Evolutionary conservation across 1,284 basidiomycete genomes (phyloP).

Genomic region (Hortiboletus rubellus): DNA sequence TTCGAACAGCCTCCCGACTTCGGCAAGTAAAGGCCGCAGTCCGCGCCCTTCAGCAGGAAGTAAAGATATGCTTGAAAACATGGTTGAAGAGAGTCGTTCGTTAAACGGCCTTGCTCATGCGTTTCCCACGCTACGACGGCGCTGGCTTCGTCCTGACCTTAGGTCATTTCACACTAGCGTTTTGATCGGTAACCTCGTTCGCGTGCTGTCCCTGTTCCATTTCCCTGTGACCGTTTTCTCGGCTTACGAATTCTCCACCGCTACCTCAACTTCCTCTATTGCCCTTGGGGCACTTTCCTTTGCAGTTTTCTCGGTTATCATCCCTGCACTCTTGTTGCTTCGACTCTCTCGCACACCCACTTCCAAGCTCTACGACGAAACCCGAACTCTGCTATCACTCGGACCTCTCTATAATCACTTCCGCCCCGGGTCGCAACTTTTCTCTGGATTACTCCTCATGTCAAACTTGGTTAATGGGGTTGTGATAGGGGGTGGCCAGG

Average conservation of each 20-base stretch:
- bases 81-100: slow-evolving; percentile 57
- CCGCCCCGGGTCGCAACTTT: slow-evolving; percentile 88
- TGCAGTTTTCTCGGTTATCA: slow-evolving; percentile 72
- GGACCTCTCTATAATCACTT: slow-evolving; percentile 98
- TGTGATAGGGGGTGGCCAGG: slow-evolving; percentile 87
- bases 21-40: slow-evolving; percentile 49
- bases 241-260: slow-evolving; percentile 53
- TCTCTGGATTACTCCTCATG: slow-evolving; percentile 77
- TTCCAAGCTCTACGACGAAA: slow-evolving; percentile 93
- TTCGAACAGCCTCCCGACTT: slow-evolving; percentile 25
- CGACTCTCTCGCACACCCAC: slow-evolving; percentile 80
- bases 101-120: slow-evolving; percentile 38
- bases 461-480: slow-evolving; percentile 82
- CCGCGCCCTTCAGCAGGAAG: slow-evolving; percentile 51
- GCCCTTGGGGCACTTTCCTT: slow-evolving; percentile 78
- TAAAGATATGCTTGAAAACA: slow-evolving; percentile 53
- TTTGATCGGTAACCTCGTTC: slow-evolving; percentile 86
- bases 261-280: slow-evolving; percentile 46
- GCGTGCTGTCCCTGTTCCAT: slow-evolving; percentile 89
- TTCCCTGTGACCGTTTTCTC: slow-evolving; percentile 92
- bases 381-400: slow-evolving; percentile 83
- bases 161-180: slow-evolving; percentile 77
- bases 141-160: slow-evolving; percentile 65
- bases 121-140: slow-evolving; percentile 33
- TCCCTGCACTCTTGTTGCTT: slow-evolving; percentile 75